Percentiles rank a stretch among this genome's conserved stretches.
Evolutionary conservation across 1,139 yeast genomes (phyloP).

Genomic region (Hyphopichia khmerensis): DNA sequence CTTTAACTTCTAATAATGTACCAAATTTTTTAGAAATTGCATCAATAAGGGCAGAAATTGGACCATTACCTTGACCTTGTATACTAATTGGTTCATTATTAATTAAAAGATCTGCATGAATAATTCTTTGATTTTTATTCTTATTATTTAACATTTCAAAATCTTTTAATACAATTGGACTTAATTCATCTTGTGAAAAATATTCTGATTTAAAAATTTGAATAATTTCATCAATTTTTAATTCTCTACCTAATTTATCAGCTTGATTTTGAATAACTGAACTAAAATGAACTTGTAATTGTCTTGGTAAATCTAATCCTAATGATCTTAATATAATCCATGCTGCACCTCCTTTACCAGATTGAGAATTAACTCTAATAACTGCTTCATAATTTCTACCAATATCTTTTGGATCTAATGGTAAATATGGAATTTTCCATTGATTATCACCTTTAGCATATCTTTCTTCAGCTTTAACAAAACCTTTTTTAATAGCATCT

Average conservation of each 20-base stretch:
- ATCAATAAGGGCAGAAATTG: slow-evolving; percentile 47
- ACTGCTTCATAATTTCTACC: slow-evolving; percentile 53
- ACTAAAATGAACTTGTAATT: slow-evolving; percentile 44
- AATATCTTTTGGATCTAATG: slow-evolving; percentile 50
- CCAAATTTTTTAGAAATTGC: slow-evolving; percentile 37
- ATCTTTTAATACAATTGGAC: slow-evolving; percentile 31
- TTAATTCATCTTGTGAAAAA: slow-evolving; percentile 17
- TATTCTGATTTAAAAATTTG: slow-evolving; percentile 38
- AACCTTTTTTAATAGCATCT: slow-evolving; percentile 52
- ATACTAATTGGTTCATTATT: slow-evolving; percentile 22
- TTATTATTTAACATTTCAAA: slow-evolving; percentile 31
- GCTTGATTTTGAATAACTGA: slow-evolving; percentile 40
- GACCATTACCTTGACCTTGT: slow-evolving; percentile 46
- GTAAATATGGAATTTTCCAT: slow-evolving; percentile 49
- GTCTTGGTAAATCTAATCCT: slow-evolving; percentile 49
- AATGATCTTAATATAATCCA: slow-evolving; percentile 49
- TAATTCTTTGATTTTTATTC: slow-evolving; percentile 26
- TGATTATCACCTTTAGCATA: slow-evolving; percentile 19
- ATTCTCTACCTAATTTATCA: slow-evolving; percentile 44
- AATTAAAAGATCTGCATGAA: slow-evolving; percentile 25
- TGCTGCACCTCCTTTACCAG: slow-evolving; percentile 53
- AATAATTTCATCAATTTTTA: slow-evolving; percentile 42
- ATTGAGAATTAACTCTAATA: slow-evolving; percentile 50
- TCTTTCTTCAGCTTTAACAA: slow-evolving; percentile 27
- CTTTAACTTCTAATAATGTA: slow-evolving; percentile 38